Evolutionary conservation across 495 filamentous ascomycete genomes (phyloP), one percentile per base, ranked within the genome.

Genomic region (Annulohypoxylon nitens): DNA sequence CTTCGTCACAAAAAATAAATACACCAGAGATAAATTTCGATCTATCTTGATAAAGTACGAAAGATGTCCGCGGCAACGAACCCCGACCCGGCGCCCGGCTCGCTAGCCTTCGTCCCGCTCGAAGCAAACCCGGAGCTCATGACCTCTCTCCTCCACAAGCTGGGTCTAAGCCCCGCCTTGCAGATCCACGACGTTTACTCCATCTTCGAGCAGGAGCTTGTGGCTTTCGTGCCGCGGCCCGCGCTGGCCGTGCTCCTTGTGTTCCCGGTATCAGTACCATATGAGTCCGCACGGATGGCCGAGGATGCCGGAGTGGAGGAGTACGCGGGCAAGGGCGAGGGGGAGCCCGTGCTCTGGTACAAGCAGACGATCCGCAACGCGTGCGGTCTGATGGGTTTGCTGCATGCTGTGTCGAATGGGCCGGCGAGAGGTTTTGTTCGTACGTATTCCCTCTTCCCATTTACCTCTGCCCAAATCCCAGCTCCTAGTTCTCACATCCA

Each of bases 301-400:
- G 93, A 94, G 80, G 91, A 96, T 79, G 80, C 84, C 37, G 81
- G 87, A 34, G 72, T 81, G 12, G 2, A 58, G 5, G 84, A 85
- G 43, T 80, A 82, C 71, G 20, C 41, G 30, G 77, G 76, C 34
- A 60, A 55, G 39, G 86, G 83, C 25, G 76, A 75, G 5, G 77
- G 72, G 18, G 83, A 87, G 68, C 84, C 84, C 47, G 79, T 87
- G 12, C 86, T 94, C 58, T 97, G 94, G 94, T 97, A 93, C 83
- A 91, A 92, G 76, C 94, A 98, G 74, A 97, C 93, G 0, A 98
- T 98, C 78, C 86, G 89, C 55, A 89, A 97, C 79, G 91, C 93
- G 2, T 98, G 95, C 81, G 95, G 94, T 1, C 86, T 93, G 54
- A 94, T 96, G 80, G 94, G 91, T 0, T 82, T 97, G 2, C 81